A percentile compares a stretch with the other conserved stretches of the same genome.
These are phyloP conservation scores for Verticillium alfalfae DNA, from an alignment of 2,329 filamentous ascomycete species.

Conservation along the genomic window DNA sequence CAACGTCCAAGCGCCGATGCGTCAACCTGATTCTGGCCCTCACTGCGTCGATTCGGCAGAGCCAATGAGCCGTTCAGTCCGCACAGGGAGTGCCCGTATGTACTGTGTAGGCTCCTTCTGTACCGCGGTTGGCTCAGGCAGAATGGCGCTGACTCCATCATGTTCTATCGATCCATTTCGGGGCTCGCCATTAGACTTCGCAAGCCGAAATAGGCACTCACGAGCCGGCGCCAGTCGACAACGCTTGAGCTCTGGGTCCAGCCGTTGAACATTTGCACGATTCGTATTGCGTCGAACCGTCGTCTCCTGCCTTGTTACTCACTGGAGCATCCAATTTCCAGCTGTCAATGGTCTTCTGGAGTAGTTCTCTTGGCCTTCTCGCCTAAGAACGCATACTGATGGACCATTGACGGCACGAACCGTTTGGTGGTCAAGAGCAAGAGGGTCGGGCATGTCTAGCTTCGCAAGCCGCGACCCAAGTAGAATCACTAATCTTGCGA, in stretches of 20 bases:
- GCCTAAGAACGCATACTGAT: background rate
- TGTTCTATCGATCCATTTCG: background rate
- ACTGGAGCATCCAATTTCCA: background rate
- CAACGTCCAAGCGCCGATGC: background rate
- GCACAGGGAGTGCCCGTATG: background rate
- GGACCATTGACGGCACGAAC: background rate
- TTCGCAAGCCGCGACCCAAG: background rate
- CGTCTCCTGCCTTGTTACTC: background rate
- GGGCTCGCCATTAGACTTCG: background rate
- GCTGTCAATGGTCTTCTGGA: background rate
- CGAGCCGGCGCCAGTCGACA: background rate
- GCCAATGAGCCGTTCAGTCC: background rate
- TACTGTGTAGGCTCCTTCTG: background rate
- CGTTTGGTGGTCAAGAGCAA: background rate
- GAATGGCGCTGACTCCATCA: background rate
- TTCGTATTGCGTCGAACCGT: background rate
- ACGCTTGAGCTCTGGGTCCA: background rate
- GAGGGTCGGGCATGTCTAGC: background rate
- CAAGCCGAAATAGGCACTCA: background rate
- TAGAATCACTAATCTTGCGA: background rate
- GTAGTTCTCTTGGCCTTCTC: background rate
- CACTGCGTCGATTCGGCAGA: background rate
- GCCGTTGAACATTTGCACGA: background rate
- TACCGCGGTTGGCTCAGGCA: background rate
- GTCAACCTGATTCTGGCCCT: background rate